phyloP scores from a whole-genome alignment of 805 yeast species.

The Yarrowia sp. region DNA sequence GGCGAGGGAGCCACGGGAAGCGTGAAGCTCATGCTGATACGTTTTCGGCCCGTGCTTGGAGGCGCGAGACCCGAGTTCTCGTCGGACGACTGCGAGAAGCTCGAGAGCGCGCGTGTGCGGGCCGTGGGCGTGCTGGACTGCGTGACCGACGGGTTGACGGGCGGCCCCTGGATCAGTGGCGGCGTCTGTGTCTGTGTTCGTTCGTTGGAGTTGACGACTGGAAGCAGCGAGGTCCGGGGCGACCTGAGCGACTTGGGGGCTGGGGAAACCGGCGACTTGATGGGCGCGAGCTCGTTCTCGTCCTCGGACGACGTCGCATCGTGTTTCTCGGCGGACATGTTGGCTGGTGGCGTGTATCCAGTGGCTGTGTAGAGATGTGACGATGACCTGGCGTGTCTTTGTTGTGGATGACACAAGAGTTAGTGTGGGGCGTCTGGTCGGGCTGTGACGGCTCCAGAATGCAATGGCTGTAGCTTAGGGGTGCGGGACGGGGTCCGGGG shows the following conservation, averaged over 20 bases:
- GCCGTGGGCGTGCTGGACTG: background rate
- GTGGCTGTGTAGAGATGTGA: too few relatives aligned
- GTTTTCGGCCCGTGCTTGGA: constrained; percentile 13
- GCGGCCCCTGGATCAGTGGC: background rate
- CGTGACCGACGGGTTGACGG: background rate
- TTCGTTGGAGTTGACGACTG: constrained; percentile 4
- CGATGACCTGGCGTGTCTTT: too few relatives aligned
- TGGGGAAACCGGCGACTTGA: background rate
- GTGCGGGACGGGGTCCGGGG: too few relatives aligned
- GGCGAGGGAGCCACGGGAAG: constrained; percentile 19
- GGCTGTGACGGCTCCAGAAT: too few relatives aligned
- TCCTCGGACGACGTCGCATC: constrained; percentile 5
- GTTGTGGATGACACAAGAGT: background rate
- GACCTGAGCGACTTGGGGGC: background rate
- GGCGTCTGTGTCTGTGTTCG: background rate
- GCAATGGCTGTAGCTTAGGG: background rate
- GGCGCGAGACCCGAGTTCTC: constrained; percentile 12
- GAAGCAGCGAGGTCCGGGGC: background rate
- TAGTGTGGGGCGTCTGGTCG: too few relatives aligned
- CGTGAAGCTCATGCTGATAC: constrained; percentile 23
- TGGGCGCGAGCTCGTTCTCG: background rate
- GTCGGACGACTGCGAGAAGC: constrained; percentile 19
- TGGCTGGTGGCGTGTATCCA: background rate
- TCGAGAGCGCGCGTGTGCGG: constrained; percentile 1
- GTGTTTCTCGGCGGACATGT: constrained; percentile 2